Evolutionary conservation across 2,329 filamentous ascomycete species (phyloP), one percentile per base, ranked within the genome.

Genomic region (Nemania diffusa): DNA sequence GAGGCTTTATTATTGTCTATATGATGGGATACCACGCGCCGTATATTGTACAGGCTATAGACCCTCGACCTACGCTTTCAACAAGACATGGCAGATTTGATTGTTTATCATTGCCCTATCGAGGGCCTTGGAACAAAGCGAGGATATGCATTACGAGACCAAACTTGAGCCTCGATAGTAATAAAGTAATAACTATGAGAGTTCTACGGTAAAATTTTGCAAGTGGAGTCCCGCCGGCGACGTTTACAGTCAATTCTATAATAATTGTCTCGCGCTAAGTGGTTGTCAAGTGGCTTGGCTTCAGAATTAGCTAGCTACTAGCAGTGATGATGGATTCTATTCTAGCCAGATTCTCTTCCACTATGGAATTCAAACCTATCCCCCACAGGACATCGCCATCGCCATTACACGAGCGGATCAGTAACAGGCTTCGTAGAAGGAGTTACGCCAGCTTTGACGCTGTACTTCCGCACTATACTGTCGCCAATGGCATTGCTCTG

Each of bases 361-460:
- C 29, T 40, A 40, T 7, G 5, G 15, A 40, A 40, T 40, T 40
- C 5, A 40, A 40, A 13, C 11, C 15, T 40, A 40, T 40, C 15
- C 34, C 34, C 11, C 3, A 13, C 15, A 40, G 29, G 9, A 9
- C 29, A n/a, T 32, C 9, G 34, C 11, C 11, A 40, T 40, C 5
- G 34, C 34, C 29, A 9, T 37, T n/a, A n/a, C n/a, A n/a, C n/a
- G n/a, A n/a, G n/a, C n/a, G n/a, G n/a, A n/a, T n/a, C n/a, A n/a
- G n/a, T 29, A 15, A 40, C 29, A 15, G 29, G n/a, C n/a, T 15
- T 22, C 7, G 32, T 32, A 13, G 27, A 55, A 8, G 29, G 44
- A 22, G 26, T 37, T 15, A 46, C 56, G 2, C 58, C 46, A 15
- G 58, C 58, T 53, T 52, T 26, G 3, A 61, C 27, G 32, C 42